These are phyloP conservation scores for Suillus ampliporus DNA, from an alignment of 768 basidiomycete species.

Conservation along the genomic window DNA sequence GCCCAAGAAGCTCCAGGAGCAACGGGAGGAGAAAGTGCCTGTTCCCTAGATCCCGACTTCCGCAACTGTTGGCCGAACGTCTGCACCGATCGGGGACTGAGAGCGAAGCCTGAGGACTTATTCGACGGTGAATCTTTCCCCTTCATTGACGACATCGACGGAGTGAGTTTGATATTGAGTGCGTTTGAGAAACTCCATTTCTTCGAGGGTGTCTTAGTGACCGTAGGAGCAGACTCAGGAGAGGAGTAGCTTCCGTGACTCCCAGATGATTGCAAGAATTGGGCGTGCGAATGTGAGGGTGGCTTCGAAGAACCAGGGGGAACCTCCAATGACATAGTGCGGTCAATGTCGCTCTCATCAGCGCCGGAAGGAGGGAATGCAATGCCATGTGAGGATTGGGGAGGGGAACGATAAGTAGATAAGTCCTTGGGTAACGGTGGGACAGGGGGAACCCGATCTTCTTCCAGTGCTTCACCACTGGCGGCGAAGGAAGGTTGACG, in stretches of 20 bases:
- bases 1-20: slow-evolving; percentile 63
- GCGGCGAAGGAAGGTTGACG: slow-evolving; percentile 65
- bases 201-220: slow-evolving; percentile 85
- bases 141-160: slow-evolving; percentile 60
- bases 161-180: slow-evolving; percentile 74
- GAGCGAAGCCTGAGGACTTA: slow-evolving; percentile 59
- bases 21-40: slow-evolving; percentile 50
- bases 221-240: slow-evolving; percentile 50
- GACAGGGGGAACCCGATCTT: slow-evolving; percentile 83
- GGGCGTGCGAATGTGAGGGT: slow-evolving; percentile 32
- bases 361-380: slow-evolving; percentile 52
- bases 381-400: slow-evolving; percentile 59
- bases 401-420: slow-evolving; percentile 76
- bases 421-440: slow-evolving; percentile 92
- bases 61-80: slow-evolving; percentile 67
- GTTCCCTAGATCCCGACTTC: slow-evolving; percentile 74
- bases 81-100: slow-evolving; percentile 71
- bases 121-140: slow-evolving; percentile 45
- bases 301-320: slow-evolving; percentile 39
- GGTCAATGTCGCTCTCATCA: slow-evolving; percentile 54
- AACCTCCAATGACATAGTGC: slow-evolving; percentile 57
- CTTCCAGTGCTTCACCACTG: slow-evolving; percentile 65
- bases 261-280: slow-evolving; percentile 46
- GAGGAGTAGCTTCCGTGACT: slow-evolving; percentile 44
- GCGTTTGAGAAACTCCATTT: slow-evolving; percentile 96